A percentile compares a stretch with the other conserved stretches of the same genome.
These are phyloP conservation scores for Tremella yokohamensis DNA, from an alignment of 768 basidiomycete genomes.

Conservation along the genomic window DNA sequence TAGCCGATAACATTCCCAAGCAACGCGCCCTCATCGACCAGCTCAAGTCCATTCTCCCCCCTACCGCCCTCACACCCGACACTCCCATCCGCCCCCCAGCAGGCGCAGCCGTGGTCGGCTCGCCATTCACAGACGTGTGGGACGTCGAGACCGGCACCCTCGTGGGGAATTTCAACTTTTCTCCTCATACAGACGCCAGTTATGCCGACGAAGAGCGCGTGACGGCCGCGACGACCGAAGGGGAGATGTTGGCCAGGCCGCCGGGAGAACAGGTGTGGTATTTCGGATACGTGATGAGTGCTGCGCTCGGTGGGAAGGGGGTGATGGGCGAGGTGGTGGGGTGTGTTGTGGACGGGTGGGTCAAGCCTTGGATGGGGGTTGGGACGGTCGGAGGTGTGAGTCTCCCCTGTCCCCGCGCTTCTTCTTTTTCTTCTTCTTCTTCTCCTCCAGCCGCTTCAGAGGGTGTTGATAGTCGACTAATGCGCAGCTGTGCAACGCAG, in stretches of 20 bases:
- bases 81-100: neutral
- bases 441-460: neutral
- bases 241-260: constrained; percentile 3
- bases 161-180: constrained; percentile 12
- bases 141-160: neutral
- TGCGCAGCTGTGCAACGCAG: constrained; percentile 6
- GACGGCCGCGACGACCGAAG: constrained; percentile 1
- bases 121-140: constrained; percentile 10
- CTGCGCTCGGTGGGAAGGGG: constrained; percentile 6
- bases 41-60: constrained; percentile 1
- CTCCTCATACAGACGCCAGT: neutral
- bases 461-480: neutral
- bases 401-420: neutral
- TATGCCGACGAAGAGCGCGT: too few relatives aligned
- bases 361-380: constrained; percentile 17
- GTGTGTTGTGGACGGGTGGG: constrained; percentile 16
- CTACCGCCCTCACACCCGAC: neutral
- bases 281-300: constrained; percentile 17
- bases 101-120: constrained; percentile 4
- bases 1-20: neutral
- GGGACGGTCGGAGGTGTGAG: constrained; percentile 16
- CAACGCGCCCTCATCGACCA: constrained; percentile 4
- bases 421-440: neutral
- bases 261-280: constrained; percentile 12
- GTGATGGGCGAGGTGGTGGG: constrained; percentile 20